Base-by-base conservation (phyloP, 495 filamentous ascomycete species). In the Cenococcum geophilum region DNA sequence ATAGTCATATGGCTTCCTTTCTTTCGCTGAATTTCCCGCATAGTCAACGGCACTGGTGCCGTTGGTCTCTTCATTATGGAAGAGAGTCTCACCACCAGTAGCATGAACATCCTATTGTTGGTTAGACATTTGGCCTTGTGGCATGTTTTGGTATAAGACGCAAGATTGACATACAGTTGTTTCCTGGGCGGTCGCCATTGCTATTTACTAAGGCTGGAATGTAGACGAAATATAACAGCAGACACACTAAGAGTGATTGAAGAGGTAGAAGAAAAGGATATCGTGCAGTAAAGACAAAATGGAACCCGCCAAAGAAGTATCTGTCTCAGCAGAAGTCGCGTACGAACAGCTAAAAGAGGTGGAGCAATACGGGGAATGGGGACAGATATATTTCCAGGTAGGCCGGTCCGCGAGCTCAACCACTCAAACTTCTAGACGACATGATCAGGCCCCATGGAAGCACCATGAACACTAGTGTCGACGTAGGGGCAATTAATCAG, bases 1-100 rank as follows among this genome's bases (percentile, higher is more conserved):
- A 70, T 70, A 70, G 40, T 70, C 67, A 42, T 67, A 67, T 14
- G 63, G 63, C 50, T 64, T 67, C 55, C 64, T 64, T 50, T 70
- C 60, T 53, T 60, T 70, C 10, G 35, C 21, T 42, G 42, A 43
- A n/a, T 52, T 18, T 0, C 16, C 37, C 27, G 34, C 55, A 52
- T 63, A 55, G 60, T 66, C 67, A 48, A 66, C 20, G 10, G 50
- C 48, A 37, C 57, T 65, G 40, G 66, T 66, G 34, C 67, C 67
- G 23, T 66, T 69, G 43, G 57, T 63, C 18, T 53, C 53, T 10
- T 53, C 37, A 47, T 53, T 58, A n/a, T 66, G 27, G 27, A 32
- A 27, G n/a, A 43, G 25, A 20, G 43, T 37, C 9, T 40, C 34
- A 47, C 54, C 59, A 57, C 56, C 37, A 5, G n/a, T 51, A 35